phyloP scores from a whole-genome alignment of 75 land plant species.

The Cupressus sempervirens region DNA sequence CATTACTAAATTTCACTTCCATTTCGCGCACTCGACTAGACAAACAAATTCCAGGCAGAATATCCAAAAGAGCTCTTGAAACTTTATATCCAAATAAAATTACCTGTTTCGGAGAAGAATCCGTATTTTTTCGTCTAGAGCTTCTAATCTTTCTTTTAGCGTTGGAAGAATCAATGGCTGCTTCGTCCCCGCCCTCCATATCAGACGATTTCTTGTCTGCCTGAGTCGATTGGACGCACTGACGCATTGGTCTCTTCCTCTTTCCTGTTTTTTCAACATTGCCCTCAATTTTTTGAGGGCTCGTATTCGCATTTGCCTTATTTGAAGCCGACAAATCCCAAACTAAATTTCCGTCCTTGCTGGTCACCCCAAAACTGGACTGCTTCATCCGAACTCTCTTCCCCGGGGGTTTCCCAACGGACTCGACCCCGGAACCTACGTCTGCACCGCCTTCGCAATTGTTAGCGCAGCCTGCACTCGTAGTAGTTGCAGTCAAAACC shows the following conservation, averaged over 20 bases:
- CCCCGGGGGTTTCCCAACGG: conserved; percentile 2
- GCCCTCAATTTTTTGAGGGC: neutral
- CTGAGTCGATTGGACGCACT: neutral
- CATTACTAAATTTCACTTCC: neutral
- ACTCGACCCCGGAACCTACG: neutral
- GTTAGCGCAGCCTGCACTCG: neutral
- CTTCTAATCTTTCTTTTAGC: neutral
- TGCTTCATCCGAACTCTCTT: conserved; percentile 9
- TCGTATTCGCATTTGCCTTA: neutral
- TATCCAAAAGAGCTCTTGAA: neutral
- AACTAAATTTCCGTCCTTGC: neutral
- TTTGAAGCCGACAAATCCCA: neutral
- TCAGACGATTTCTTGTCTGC: neutral
- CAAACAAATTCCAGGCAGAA: neutral
- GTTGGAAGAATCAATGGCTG: neutral
- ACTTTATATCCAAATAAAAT: neutral
- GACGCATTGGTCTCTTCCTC: neutral
- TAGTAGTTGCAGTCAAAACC: neutral
- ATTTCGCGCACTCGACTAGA: neutral
- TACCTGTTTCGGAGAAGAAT: conserved; percentile 5
- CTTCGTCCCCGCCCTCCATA: neutral
- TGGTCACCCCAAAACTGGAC: conserved; percentile 3
- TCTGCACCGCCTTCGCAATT: neutral
- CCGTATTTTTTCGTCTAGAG: neutral
- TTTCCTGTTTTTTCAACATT: neutral